Evolutionary conservation across 768 basidiomycete genomes (phyloP).

Genomic region (Panaeolus cyanescens): DNA sequence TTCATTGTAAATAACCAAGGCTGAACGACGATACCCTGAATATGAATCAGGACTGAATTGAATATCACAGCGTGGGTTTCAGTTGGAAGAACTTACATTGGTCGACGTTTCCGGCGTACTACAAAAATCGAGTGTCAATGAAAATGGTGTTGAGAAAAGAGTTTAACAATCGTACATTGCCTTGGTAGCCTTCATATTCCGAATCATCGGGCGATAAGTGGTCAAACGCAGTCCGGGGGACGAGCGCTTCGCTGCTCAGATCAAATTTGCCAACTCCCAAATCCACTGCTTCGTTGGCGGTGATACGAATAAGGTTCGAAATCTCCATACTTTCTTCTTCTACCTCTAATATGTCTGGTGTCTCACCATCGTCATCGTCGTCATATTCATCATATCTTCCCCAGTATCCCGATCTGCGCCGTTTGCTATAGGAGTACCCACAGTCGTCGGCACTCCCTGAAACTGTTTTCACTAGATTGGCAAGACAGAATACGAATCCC

Average conservation of each 20-base stretch:
- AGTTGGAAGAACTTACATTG: conserved; percentile 24
- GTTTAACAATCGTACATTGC: conserved; percentile 30
- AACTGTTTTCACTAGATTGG: conserved; percentile 30
- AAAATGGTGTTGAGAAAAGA: background rate
- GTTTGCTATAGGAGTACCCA: conserved; percentile 16
- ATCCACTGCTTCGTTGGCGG: conserved; percentile 21
- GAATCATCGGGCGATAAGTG: conserved; percentile 31
- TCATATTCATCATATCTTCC: conserved; percentile 13
- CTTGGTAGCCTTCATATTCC: conserved; percentile 43
- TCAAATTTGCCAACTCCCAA: conserved; percentile 12
- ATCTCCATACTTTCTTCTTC: conserved; percentile 18
- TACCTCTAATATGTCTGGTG: conserved; percentile 26
- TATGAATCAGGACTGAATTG: background rate
- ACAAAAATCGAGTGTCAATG: background rate
- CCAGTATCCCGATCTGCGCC: conserved; percentile 12
- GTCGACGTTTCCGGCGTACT: conserved; percentile 28
- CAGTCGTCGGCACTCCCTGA: conserved; percentile 20
- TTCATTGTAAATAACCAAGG: conserved; percentile 30
- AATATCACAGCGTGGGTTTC: no score
- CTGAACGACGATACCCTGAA: conserved; percentile 24
- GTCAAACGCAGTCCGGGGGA: conserved; percentile 37
- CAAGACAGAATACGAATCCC: conserved; percentile 38
- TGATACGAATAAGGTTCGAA: conserved; percentile 31
- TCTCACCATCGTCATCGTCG: conserved; percentile 19
- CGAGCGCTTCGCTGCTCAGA: conserved; percentile 25